These are phyloP conservation scores for Claviceps quebecensis DNA, from an alignment of 2,329 filamentous ascomycete genomes.

Conservation along the genomic window DNA sequence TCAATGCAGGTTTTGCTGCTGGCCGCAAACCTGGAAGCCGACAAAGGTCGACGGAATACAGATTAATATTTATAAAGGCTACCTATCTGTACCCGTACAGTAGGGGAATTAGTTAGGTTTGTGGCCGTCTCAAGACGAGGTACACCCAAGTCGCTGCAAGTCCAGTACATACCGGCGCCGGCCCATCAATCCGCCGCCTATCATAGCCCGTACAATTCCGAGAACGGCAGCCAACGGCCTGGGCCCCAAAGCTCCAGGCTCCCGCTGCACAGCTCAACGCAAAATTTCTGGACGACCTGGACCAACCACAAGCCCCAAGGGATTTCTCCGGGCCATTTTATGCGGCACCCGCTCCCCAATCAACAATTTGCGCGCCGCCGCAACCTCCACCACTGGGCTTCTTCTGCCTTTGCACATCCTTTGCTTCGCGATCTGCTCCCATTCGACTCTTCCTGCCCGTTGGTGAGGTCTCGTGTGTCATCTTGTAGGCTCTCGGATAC, in stretches of 20 bases:
- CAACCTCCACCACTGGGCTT: conserved; percentile 1
- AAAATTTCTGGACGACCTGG: conserved; percentile 23
- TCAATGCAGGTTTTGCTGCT: no score
- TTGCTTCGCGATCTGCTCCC: conserved; percentile 7
- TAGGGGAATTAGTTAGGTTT: no score
- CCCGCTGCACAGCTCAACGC: conserved; percentile 20
- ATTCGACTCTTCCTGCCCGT: conserved; percentile 1
- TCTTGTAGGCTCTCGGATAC: neutral
- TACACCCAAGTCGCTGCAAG: no score
- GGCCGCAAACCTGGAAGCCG: no score
- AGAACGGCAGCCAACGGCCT: conserved; percentile 11
- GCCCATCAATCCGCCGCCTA: neutral
- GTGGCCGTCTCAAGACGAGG: no score
- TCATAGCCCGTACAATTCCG: conserved; percentile 7
- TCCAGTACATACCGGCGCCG: neutral
- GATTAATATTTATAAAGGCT: no score
- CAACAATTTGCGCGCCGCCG: conserved; percentile 18
- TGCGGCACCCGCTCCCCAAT: conserved; percentile 14
- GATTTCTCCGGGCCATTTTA: conserved; percentile 18
- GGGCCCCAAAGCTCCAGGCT: conserved; percentile 17
- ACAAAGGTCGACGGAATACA: no score
- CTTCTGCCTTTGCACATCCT: conserved; percentile 7
- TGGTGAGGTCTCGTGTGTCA: conserved; percentile 1
- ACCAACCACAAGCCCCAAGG: conserved; percentile 22
- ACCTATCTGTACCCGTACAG: no score